Conservation (phyloP, 2,329 filamentous ascomycete genomes). For the Phaeosphaeria sp. region DNA sequence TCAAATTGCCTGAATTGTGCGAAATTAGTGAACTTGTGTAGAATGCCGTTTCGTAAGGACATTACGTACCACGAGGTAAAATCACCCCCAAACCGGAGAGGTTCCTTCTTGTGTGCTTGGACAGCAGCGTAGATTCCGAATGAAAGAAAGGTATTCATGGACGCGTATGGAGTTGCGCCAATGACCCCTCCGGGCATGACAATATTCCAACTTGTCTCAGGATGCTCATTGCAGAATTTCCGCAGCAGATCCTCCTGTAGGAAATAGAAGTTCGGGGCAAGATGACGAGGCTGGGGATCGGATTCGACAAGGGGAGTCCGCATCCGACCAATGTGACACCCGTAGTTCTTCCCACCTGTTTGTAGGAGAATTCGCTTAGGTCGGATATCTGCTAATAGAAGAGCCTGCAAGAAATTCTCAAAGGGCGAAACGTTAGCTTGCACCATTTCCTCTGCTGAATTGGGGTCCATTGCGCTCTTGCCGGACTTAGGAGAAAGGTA, state of each 20-base stretch:
- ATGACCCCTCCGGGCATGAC: conserved; percentile 7
- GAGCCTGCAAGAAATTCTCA: conserved; percentile 11
- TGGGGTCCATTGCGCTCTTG: conserved; percentile 11
- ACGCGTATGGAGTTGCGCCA: conserved; percentile 7
- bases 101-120: conserved; percentile 14
- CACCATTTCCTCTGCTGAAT: conserved; percentile 8
- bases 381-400: conserved; percentile 8
- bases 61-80: conserved; percentile 13
- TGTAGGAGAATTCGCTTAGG: conserved; percentile 19
- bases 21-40: no score
- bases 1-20: no score
- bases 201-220: conserved; percentile 8
- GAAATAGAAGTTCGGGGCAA: conserved; percentile 21
- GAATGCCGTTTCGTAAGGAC: no score
- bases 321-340: conserved; percentile 16
- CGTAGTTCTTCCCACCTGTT: conserved; percentile 20
- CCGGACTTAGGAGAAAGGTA: conserved; percentile 15
- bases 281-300: conserved; percentile 19
- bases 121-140: conserved; percentile 15
- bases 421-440: conserved; percentile 17
- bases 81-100: conserved; percentile 7
- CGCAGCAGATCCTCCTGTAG: conserved; percentile 13
- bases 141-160: conserved; percentile 7
- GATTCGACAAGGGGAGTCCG: conserved; percentile 16
- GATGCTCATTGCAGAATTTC: conserved; percentile 3